phyloP scores from a whole-genome alignment of 1,284 basidiomycete species.

The Fomitopsis betulina region DNA sequence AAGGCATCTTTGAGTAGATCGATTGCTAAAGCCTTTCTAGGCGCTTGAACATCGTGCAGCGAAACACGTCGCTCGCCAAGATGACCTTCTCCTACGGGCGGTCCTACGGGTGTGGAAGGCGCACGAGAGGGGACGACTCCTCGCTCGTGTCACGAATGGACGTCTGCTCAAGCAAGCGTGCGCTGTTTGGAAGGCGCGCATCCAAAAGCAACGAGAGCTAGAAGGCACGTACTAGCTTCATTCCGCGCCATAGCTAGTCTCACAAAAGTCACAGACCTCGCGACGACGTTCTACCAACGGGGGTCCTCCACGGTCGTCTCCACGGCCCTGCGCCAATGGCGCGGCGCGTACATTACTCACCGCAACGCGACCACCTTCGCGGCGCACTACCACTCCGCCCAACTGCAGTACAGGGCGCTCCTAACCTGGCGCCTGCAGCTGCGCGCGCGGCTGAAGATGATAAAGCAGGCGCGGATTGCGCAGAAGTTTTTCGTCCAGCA shows the following conservation, averaged over 20 bases:
- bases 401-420: constrained; percentile 43
- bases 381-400: constrained; percentile 42
- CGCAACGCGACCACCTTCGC: constrained; percentile 50
- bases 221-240: constrained; percentile 36
- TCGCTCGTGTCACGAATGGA: constrained; percentile 49
- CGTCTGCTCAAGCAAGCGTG: constrained; percentile 45
- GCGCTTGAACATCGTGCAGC: constrained; percentile 47
- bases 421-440: constrained; percentile 56
- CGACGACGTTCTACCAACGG: constrained; percentile 48
- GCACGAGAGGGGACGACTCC: constrained; percentile 57
- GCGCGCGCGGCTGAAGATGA: constrained; percentile 43
- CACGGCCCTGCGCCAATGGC: constrained; percentile 47
- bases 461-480: constrained; percentile 55
- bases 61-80: constrained; percentile 57
- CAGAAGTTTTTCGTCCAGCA: constrained; percentile 51
- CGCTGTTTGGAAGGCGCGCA: constrained; percentile 48
- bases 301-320: constrained; percentile 37
- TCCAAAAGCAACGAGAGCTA: constrained; percentile 36
- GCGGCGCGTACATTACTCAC: constrained; percentile 38
- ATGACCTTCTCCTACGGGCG: constrained; percentile 59
- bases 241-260: background rate
- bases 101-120: constrained; percentile 71
- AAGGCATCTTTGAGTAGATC: background rate
- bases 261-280: constrained; percentile 35
- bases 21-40: constrained; percentile 23